Evolutionary conservation across 129 eudicot species (phyloP), one percentile per base, ranked within the genome.

Genomic region (Centella asiatica): DNA sequence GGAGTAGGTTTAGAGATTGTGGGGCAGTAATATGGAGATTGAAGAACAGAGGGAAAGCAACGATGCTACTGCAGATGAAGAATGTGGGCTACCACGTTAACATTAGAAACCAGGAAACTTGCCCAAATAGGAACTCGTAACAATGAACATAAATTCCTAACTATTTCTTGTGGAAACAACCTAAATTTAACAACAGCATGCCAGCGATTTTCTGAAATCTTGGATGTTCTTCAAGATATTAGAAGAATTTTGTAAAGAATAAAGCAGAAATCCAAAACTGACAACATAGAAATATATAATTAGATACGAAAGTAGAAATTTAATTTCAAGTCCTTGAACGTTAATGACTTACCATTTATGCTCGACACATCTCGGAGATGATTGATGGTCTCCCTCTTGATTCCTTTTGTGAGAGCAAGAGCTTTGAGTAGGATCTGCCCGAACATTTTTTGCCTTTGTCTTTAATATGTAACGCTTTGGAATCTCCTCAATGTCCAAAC

Each of bases 401-500:
- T 54, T 54, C 39, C 28, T 8, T 28, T 5, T 54, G 37, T 14
- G 23, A 4, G 12, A 0, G 22, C 17, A 18, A 53, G 18, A 1
- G 13, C 20, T 36, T 53, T 14, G 37, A 54, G 62, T 22, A 56
- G 44, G 42, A n/a, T 22, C 44, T 18, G 25, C 20, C 20, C 42
- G 1, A 8, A 29, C 2, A 6, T 29, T 56, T 12, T n/a, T 56
- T 22, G 18, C 44, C 44, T 17, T 56, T 2, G 3, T 40, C 26
- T 56, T 12, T n/a, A 31, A 56, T 56, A 18, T 56, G 19, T 32
- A 56, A 32, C 61, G 26, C 31, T 56, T 25, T 14, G 62, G 27
- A 31, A 57, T 57, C 62, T 9, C 37, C 20, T 57, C 26, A 32
- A 57, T 57, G 19, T 20, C 7, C 62, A 57, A 32, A 37, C 44